Evolutionary conservation across 257 asterid species (phyloP).

Genomic region (Ballota nigra): DNA sequence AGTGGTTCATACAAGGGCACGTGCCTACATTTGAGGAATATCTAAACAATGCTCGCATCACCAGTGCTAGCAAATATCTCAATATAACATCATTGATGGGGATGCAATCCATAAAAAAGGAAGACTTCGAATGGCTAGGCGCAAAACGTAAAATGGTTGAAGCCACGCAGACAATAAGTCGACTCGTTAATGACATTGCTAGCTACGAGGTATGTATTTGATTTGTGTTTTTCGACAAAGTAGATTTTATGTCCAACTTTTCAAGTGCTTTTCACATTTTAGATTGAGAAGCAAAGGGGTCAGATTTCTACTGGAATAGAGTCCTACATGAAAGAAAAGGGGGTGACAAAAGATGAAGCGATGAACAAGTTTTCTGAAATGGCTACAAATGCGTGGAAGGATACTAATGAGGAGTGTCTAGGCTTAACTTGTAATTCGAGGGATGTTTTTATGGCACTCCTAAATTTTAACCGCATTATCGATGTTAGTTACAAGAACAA

Average conservation of each 20-base stretch:
- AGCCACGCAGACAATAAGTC: not conserved
- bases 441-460: too few relatives aligned
- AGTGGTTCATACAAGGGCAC: slow-evolving; percentile 19
- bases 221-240: not conserved
- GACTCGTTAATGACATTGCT: not conserved
- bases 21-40: slow-evolving; percentile 20
- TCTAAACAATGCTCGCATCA: slow-evolving; percentile 4
- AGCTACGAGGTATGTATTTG: slow-evolving; percentile 6
- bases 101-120: not conserved
- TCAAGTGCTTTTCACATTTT: too few relatives aligned
- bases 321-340: too few relatives aligned
- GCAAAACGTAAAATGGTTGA: not conserved
- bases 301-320: too few relatives aligned
- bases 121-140: slow-evolving; percentile 6
- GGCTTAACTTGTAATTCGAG: too few relatives aligned
- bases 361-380: too few relatives aligned
- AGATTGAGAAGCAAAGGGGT: too few relatives aligned
- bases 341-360: too few relatives aligned
- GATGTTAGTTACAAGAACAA: too few relatives aligned
- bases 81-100: not conserved
- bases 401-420: too few relatives aligned
- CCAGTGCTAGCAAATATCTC: not conserved
- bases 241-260: not conserved
- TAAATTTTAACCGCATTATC: too few relatives aligned
- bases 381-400: too few relatives aligned